Conservation (phyloP, 2,329 filamentous ascomycete species). For the Clarireedia hainanense region DNA sequence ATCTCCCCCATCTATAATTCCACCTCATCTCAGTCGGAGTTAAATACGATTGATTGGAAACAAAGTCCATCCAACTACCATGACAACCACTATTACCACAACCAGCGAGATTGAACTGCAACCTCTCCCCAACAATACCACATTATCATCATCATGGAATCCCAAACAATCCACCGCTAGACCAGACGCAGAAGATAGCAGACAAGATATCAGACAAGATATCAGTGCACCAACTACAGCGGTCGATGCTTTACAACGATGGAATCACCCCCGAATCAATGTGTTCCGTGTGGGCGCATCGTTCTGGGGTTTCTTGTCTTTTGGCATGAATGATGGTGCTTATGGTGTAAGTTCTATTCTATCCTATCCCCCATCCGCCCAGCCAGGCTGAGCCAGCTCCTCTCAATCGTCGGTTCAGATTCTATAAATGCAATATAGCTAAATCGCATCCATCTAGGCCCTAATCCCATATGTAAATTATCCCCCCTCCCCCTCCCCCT, state of each 20-base stretch:
- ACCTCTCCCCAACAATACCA: not conserved
- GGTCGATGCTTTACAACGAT: slow-evolving; percentile 38
- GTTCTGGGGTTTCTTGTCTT: slow-evolving; percentile 54
- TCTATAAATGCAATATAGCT: not conserved
- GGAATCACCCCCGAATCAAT: slow-evolving; percentile 56
- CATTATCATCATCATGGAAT: not conserved
- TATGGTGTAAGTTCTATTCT: slow-evolving; percentile 15
- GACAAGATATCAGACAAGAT: slow-evolving; percentile 2
- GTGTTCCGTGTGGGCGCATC: slow-evolving; percentile 50
- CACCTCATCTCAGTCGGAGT: no score
- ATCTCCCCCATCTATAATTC: no score
- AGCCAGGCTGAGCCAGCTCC: not conserved
- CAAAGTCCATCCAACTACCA: not conserved
- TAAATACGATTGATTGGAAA: no score
- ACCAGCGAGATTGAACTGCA: not conserved
- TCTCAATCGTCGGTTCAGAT: not conserved
- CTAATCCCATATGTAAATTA: slow-evolving; percentile 35
- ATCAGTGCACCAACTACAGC: not conserved
- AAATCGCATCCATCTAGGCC: slow-evolving; percentile 28
- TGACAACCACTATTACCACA: not conserved
- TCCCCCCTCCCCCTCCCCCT: not conserved
- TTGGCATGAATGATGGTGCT: slow-evolving; percentile 30
- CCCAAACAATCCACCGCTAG: not conserved
- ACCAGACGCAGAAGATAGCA: not conserved
- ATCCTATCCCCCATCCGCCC: not conserved